Conservation (phyloP, 352 stramenopile genomes). For the Pythium pyrilobum region DNA sequence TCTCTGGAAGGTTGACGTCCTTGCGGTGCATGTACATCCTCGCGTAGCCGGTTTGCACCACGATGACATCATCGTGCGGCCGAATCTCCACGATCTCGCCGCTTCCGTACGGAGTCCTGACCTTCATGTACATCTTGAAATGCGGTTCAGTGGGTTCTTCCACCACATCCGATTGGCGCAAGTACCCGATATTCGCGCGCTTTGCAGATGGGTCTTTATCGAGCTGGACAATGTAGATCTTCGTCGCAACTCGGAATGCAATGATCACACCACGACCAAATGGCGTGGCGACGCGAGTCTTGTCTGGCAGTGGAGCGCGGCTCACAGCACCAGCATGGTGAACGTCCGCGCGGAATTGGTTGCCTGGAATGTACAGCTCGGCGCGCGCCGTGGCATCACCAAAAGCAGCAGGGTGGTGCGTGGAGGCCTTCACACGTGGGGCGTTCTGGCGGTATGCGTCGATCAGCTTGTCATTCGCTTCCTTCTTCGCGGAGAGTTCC, state of each 20-base stretch:
- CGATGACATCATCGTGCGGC: slow-evolving; percentile 51
- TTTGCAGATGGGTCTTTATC: slow-evolving; percentile 52
- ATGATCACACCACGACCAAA: slow-evolving; percentile 72
- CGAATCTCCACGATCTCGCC: slow-evolving; percentile 68
- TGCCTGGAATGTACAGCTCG: slow-evolving; percentile 72
- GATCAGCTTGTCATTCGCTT: slow-evolving; percentile 60
- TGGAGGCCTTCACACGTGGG: slow-evolving; percentile 35
- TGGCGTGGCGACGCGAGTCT: slow-evolving; percentile 63
- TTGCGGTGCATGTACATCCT: slow-evolving; percentile 79
- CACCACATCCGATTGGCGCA: slow-evolving; percentile 57
- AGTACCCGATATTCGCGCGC: slow-evolving; percentile 59
- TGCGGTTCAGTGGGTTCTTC: slow-evolving; percentile 63
- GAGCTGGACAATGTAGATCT: slow-evolving; percentile 81
- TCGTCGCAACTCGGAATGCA: slow-evolving; percentile 59
- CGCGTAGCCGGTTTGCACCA: slow-evolving; percentile 60
- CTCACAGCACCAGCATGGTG: slow-evolving; percentile 66
- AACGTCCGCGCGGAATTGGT: slow-evolving; percentile 52
- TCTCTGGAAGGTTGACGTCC: slow-evolving; percentile 61
- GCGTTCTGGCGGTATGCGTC: slow-evolving; percentile 56
- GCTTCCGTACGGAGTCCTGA: slow-evolving; percentile 64
- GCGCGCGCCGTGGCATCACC: slow-evolving; percentile 39
- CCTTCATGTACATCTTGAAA: slow-evolving; percentile 76
- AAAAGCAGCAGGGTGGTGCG: slow-evolving; percentile 66
- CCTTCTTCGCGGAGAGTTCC: slow-evolving; percentile 45
- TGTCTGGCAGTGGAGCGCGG: slow-evolving; percentile 61